Conservation (phyloP, 768 basidiomycete species). For the Hygrocybe punicea region DNA sequence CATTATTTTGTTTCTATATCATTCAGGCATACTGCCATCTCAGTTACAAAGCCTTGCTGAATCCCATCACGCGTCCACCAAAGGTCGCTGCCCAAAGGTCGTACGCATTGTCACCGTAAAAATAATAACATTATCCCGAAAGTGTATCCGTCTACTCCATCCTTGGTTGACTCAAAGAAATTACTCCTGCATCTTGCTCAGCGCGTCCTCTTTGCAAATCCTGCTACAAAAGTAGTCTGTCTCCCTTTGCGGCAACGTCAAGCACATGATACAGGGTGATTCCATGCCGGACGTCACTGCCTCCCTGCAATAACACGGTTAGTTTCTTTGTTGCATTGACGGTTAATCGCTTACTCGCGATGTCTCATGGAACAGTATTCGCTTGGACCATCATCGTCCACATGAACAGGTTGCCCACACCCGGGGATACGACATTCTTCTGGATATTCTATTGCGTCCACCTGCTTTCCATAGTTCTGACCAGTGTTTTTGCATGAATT, state of each 20-base stretch:
- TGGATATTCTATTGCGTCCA: neutral
- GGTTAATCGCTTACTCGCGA: slow-evolving; percentile 50
- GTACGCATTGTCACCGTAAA: too few relatives aligned
- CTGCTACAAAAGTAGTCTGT: slow-evolving; percentile 62
- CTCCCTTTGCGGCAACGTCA: slow-evolving; percentile 54
- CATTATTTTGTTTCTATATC: too few relatives aligned
- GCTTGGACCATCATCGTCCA: slow-evolving; percentile 52
- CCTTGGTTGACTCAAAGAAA: too few relatives aligned
- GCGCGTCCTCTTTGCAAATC: slow-evolving; percentile 53
- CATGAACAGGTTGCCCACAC: slow-evolving; percentile 55
- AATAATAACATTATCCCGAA: too few relatives aligned
- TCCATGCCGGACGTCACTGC: slow-evolving; percentile 55
- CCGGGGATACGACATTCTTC: slow-evolving; percentile 51
- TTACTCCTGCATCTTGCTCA: too few relatives aligned
- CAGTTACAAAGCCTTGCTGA: too few relatives aligned
- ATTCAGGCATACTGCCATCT: too few relatives aligned
- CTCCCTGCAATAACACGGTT: slow-evolving; percentile 42
- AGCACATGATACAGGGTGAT: slow-evolving; percentile 73
- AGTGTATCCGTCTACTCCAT: too few relatives aligned
- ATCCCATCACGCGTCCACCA: too few relatives aligned
- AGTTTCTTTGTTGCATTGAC: slow-evolving; percentile 5
- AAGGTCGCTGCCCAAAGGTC: too few relatives aligned
- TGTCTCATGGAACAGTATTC: slow-evolving; percentile 60
- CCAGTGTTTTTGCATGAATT: too few relatives aligned
- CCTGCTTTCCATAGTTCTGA: neutral